Percentiles rank a stretch among this genome's conserved stretches.
These are phyloP conservation scores for Rhizopogon salebrosus DNA, from an alignment of 768 basidiomycete genomes.

Conservation along the genomic window DNA sequence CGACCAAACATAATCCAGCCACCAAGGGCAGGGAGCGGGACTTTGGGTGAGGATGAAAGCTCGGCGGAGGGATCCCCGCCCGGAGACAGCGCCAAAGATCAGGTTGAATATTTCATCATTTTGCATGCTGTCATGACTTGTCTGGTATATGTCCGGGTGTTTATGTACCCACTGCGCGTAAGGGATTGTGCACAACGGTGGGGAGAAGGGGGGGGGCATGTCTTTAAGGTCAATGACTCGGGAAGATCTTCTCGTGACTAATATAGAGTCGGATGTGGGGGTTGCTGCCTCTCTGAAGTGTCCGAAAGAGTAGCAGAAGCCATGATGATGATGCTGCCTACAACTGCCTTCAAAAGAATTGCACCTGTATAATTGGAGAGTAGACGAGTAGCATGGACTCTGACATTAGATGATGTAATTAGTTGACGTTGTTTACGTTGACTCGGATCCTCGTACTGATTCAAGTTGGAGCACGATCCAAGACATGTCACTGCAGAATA, in stretches of 20 bases:
- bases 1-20: conserved; percentile 14
- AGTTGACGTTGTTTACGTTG: too few species aligned
- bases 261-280: conserved; percentile 25
- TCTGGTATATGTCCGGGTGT: conserved; percentile 15
- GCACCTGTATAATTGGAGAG: conserved; percentile 3
- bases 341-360: conserved; percentile 1
- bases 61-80: conserved; percentile 20
- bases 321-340: background rate
- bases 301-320: background rate
- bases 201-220: conserved; percentile 21
- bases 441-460: too few species aligned
- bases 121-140: conserved; percentile 69
- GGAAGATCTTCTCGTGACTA: conserved; percentile 30
- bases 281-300: background rate
- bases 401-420: too few species aligned
- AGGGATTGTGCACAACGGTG: conserved; percentile 10
- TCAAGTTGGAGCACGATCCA: too few species aligned
- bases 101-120: conserved; percentile 68
- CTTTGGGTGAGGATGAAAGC: too few species aligned
- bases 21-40: background rate
- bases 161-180: conserved; percentile 3
- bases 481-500: too few species aligned
- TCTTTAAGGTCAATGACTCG: conserved; percentile 48
- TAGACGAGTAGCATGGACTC: conserved; percentile 20
- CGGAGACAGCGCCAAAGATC: conserved; percentile 54